Evolutionary conservation across 2,329 filamentous ascomycete genomes (phyloP), one percentile per base, ranked within the genome.

Genomic region (Calonectria honghensis): DNA sequence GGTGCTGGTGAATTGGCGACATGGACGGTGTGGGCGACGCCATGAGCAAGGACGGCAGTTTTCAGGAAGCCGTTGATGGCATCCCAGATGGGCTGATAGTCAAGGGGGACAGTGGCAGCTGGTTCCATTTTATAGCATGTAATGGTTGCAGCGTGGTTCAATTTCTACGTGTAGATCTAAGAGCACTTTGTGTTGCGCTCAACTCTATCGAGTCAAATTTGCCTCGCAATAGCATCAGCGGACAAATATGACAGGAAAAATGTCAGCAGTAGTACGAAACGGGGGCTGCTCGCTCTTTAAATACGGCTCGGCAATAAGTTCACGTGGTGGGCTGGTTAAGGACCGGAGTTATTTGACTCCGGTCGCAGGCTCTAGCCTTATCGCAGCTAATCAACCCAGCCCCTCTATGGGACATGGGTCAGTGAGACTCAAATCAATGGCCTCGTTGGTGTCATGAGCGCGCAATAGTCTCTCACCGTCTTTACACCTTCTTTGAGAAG

Each of bases 41-140:
- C 67, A 29, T 71, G 67, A 29, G 75, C 41, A 35, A 73, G 70
- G 65, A 75, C 48, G 6, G 76, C 76, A 3, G 64, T 65, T 16
- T 72, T 65, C 54, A 83, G 70, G n/a, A 81, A 79, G 24, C n/a
- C 41, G 2, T 66, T 54, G n/a, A 81, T 29, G 29, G 74, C 57
- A 52, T 75, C 74, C 10, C 63, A 66, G 18, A 51, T 24, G 31
- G 72, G 35, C 51, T 41, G 61, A 50, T 68, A 73, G 59, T 37
- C 35, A n/a, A 50, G 31, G 32, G 59, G 41, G 16, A 48, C 35
- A 9, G 69, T 20, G 45, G 73, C 65, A 73, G 69, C 79, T 78
- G 77, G 73, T 37, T 77, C 80, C 82, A 83, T 83, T 82, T 82
- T 82, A 83, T 82, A 82, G 72, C 81, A 81, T 82, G 76, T 83